Evolutionary conservation across 106 monocot genomes (phyloP).

Genomic region (Iris macrosiphon): DNA sequence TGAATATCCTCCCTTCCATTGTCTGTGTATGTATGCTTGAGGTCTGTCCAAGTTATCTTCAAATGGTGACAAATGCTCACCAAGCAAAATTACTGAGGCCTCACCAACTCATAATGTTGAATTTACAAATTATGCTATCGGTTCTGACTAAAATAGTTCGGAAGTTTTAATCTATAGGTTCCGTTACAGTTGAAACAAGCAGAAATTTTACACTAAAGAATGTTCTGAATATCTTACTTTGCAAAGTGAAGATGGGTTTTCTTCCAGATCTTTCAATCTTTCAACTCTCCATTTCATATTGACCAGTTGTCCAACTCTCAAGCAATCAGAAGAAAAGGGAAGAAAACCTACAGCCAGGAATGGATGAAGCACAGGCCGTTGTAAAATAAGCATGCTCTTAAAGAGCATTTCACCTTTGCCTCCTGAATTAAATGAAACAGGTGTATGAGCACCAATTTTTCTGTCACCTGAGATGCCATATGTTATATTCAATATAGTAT

Average conservation of each 20-base stretch:
- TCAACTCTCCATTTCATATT: slow-evolving; percentile 88
- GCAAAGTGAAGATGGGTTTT: slow-evolving; percentile 16
- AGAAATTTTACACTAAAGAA: too few relatives aligned
- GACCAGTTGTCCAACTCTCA: slow-evolving; percentile 86
- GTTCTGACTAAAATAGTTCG: too few relatives aligned
- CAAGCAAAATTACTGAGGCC: too few relatives aligned
- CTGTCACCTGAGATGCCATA: slow-evolving; percentile 76
- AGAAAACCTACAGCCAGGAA: slow-evolving; percentile 89
- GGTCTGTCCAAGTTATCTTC: too few relatives aligned
- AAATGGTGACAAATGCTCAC: too few relatives aligned
- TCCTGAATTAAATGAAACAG: slow-evolving; percentile 20
- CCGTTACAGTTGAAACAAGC: too few relatives aligned
- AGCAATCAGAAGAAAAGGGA: slow-evolving; percentile 66
- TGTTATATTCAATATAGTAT: slow-evolving; percentile 71
- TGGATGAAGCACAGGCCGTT: slow-evolving; percentile 85
- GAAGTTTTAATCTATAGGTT: too few relatives aligned
- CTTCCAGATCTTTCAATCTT: slow-evolving; percentile 52
- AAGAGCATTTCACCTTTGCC: slow-evolving; percentile 35
- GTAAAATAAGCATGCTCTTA: slow-evolving; percentile 57
- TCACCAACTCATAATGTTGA: too few relatives aligned
- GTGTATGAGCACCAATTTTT: slow-evolving; percentile 71
- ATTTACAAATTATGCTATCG: too few relatives aligned
- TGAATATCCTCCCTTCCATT: too few relatives aligned
- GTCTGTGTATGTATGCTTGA: too few relatives aligned
- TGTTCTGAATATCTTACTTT: slow-evolving; percentile 59